Percentiles rank a stretch among this genome's conserved stretches.
Conservation (phyloP, 23 red algal species). For the Gracilaria gracilis region DNA sequence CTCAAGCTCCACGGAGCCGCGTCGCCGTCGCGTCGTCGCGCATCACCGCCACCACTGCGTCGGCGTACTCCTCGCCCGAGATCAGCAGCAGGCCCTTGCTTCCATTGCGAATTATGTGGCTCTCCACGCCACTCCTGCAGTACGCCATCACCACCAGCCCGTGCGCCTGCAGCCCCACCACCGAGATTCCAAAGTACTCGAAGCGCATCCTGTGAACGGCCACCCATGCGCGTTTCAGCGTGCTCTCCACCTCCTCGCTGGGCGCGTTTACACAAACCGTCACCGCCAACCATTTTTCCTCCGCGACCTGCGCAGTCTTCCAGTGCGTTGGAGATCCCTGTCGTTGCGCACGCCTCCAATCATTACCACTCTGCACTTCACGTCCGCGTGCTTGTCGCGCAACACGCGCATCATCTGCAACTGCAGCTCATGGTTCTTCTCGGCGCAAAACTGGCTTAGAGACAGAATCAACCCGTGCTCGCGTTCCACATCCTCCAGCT, state of each 20-base stretch:
- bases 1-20: slow-evolving; percentile 11
- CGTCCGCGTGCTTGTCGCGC: not conserved
- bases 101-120: slow-evolving; percentile 78
- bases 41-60: slow-evolving; percentile 37
- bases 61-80: slow-evolving; percentile 39
- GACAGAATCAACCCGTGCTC: slow-evolving; percentile 79
- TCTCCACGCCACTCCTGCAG: slow-evolving; percentile 81
- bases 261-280: slow-evolving; percentile 74
- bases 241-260: slow-evolving; percentile 52
- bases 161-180: slow-evolving; percentile 84
- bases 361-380: slow-evolving; percentile 70
- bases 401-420: slow-evolving; percentile 65
- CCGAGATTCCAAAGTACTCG: slow-evolving; percentile 98
- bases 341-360: slow-evolving; percentile 86
- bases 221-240: slow-evolving; percentile 38
- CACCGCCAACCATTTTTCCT: slow-evolving; percentile 25
- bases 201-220: slow-evolving; percentile 92
- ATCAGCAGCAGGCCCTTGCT: slow-evolving; percentile 40
- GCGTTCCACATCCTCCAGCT: slow-evolving; percentile 13
- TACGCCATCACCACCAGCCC: slow-evolving; percentile 91
- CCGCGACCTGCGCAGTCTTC: slow-evolving; percentile 38
- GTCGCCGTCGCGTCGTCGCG: not conserved
- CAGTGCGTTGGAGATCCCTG: slow-evolving; percentile 64
- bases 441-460: slow-evolving; percentile 92
- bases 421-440: slow-evolving; percentile 90